A percentile compares a stretch with the other conserved stretches of the same genome.
Conservation (phyloP, 2,329 filamentous ascomycete species). For the Nemania abortiva region DNA sequence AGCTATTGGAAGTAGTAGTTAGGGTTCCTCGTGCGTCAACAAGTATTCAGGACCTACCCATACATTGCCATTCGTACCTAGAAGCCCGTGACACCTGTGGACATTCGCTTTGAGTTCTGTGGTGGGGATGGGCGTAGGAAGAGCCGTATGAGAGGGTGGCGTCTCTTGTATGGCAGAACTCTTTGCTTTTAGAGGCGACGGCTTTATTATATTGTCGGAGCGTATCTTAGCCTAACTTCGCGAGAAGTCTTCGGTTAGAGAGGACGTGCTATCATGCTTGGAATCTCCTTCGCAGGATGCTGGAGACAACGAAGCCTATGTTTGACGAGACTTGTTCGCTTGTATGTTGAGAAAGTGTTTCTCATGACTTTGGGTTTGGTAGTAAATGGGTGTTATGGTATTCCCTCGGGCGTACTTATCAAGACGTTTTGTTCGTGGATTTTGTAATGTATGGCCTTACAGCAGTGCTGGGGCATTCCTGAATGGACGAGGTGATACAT, state of each 20-base stretch:
- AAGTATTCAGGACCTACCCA: no score
- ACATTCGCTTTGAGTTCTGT: constrained; percentile 15
- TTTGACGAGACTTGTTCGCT: background rate
- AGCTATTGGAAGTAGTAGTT: no score
- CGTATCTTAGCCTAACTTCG: background rate
- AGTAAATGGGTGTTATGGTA: background rate
- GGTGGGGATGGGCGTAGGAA: background rate
- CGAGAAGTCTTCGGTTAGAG: background rate
- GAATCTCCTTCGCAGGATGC: background rate
- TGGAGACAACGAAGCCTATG: background rate
- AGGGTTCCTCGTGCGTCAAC: no score
- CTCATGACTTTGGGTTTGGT: background rate
- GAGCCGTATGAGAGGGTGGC: no score
- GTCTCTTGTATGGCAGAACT: background rate
- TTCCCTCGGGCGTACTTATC: background rate
- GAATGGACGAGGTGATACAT: background rate
- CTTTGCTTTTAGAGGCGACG: background rate
- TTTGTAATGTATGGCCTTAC: background rate
- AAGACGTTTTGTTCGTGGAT: background rate
- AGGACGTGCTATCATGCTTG: background rate
- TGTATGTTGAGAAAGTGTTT: background rate
- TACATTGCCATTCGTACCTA: no score
- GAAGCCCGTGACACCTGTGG: no score
- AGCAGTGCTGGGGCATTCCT: background rate
- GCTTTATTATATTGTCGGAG: background rate